These are phyloP conservation scores for Mangifera indica DNA, from an alignment of 345 rosid genomes.

Conservation along the genomic window DNA sequence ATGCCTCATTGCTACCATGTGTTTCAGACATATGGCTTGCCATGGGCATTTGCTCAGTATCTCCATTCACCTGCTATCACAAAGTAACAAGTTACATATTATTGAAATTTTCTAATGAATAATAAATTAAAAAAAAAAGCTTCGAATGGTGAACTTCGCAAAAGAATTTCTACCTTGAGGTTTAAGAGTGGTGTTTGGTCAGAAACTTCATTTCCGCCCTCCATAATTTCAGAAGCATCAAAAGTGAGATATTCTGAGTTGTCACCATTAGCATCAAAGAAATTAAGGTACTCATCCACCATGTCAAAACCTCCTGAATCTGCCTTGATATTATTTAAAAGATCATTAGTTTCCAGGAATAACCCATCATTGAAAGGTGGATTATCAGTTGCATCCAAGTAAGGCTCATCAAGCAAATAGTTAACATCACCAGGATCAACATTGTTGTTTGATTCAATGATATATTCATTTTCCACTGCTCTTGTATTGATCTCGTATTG, in stretches of 20 bases:
- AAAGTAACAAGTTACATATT: conserved; percentile 16
- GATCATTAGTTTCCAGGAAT: conserved; percentile 71
- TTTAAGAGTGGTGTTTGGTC: conserved; percentile 23
- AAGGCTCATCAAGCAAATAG: conserved; percentile 45
- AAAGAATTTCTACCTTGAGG: conserved; percentile 38
- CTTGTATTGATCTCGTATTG: conserved; percentile 37
- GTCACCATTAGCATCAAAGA: conserved; percentile 59
- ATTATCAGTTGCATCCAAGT: conserved; percentile 41
- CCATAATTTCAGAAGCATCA: conserved; percentile 54
- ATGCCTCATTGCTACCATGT: conserved; percentile 38
- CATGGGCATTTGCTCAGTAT: conserved; percentile 33
- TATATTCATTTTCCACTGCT: conserved; percentile 44
- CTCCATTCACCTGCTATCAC: conserved; percentile 45
- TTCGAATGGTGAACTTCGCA: background rate
- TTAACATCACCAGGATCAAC: conserved; percentile 29
- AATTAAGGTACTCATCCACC: conserved; percentile 68
- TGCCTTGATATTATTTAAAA: conserved; percentile 41
- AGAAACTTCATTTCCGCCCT: conserved; percentile 26
- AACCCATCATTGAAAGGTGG: conserved; percentile 45
- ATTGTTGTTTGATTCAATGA: conserved; percentile 36
- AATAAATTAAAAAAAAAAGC: too few species aligned
- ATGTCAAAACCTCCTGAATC: conserved; percentile 46
- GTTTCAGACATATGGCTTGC: conserved; percentile 33
- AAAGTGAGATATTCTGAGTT: conserved; percentile 36
- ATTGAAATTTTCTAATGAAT: conserved; percentile 5